phyloP scores from a whole-genome alignment of 2,329 filamentous ascomycete genomes.

The Clathrospora elynae region DNA sequence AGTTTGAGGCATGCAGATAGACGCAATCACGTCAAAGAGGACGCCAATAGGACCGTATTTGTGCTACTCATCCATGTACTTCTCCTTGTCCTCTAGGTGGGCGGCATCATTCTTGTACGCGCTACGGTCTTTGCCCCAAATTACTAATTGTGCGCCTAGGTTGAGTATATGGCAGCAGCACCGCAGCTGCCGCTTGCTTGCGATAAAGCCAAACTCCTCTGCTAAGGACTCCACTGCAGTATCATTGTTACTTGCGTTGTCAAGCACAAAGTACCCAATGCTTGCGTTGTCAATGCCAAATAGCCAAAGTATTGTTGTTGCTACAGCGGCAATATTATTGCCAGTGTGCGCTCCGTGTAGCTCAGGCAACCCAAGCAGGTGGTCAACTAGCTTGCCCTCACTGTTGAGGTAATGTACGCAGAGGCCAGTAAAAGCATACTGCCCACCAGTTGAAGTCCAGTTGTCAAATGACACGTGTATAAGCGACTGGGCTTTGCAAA shows the following conservation, averaged over 20 bases:
- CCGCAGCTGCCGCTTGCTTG: constrained; percentile 2
- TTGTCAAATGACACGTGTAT: constrained; percentile 9
- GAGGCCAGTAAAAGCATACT: constrained; percentile 9
- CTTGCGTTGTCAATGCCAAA: not conserved
- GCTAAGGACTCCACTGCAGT: not conserved
- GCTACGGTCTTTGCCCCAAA: constrained; percentile 6
- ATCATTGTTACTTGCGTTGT: constrained; percentile 6
- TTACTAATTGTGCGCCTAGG: constrained; percentile 4
- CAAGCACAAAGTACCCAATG: constrained; percentile 9
- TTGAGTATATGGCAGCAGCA: too few relatives aligned
- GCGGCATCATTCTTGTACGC: not conserved
- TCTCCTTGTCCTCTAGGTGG: constrained; percentile 4
- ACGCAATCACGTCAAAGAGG: constrained; percentile 9
- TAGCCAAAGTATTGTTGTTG: not conserved
- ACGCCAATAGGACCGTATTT: constrained; percentile 7
- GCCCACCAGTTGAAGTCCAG: constrained; percentile 2
- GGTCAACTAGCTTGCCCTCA: constrained; percentile 5
- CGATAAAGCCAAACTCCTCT: constrained; percentile 1
- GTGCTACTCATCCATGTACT: constrained; percentile 5
- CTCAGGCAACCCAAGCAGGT: constrained; percentile 9
- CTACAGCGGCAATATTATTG: constrained; percentile 6
- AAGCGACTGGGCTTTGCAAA: constrained; percentile 7
- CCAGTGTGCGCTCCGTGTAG: constrained; percentile 7
- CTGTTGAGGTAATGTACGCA: constrained; percentile 10
- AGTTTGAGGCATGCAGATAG: constrained; percentile 7